Percentiles rank a stretch among this genome's conserved stretches.
These are phyloP conservation scores for Trematosphaeria pertusa DNA, from an alignment of 2,329 filamentous ascomycete genomes.

Conservation along the genomic window DNA sequence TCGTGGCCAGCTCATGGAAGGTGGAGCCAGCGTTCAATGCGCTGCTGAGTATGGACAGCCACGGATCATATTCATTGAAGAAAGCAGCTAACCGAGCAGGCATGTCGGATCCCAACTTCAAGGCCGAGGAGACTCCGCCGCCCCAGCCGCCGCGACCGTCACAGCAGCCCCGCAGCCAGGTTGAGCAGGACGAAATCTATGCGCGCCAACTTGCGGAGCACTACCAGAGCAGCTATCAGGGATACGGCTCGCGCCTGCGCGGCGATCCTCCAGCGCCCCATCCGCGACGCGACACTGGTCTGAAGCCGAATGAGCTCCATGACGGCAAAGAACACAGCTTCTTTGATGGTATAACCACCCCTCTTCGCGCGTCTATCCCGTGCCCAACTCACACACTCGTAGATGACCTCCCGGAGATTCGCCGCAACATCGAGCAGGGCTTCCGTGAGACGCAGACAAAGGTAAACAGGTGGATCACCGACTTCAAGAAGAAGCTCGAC, in stretches of 20 bases:
- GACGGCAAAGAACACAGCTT: conserved; percentile 80
- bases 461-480: conserved; percentile 91
- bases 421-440: conserved; percentile 90
- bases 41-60: conserved; percentile 70
- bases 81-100: conserved; percentile 40
- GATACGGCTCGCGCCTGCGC: conserved; percentile 40
- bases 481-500: conserved; percentile 90
- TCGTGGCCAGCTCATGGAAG: conserved; percentile 83
- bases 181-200: conserved; percentile 90
- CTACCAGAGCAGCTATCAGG: conserved; percentile 63
- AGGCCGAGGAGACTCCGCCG: conserved; percentile 64
- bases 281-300: conserved; percentile 59
- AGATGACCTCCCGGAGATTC: conserved; percentile 93
- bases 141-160: conserved; percentile 79
- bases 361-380: neutral
- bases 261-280: conserved; percentile 50
- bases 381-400: conserved; percentile 4
- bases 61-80: neutral
- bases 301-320: conserved; percentile 62
- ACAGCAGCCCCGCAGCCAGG: conserved; percentile 71
- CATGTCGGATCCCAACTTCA: conserved; percentile 63
- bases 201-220: conserved; percentile 93
- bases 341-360: conserved; percentile 68
- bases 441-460: conserved; percentile 93
- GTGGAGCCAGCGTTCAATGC: conserved; percentile 97